Conservation (phyloP, 2,329 filamentous ascomycete species). For the Neocatenulostroma microsporum region DNA sequence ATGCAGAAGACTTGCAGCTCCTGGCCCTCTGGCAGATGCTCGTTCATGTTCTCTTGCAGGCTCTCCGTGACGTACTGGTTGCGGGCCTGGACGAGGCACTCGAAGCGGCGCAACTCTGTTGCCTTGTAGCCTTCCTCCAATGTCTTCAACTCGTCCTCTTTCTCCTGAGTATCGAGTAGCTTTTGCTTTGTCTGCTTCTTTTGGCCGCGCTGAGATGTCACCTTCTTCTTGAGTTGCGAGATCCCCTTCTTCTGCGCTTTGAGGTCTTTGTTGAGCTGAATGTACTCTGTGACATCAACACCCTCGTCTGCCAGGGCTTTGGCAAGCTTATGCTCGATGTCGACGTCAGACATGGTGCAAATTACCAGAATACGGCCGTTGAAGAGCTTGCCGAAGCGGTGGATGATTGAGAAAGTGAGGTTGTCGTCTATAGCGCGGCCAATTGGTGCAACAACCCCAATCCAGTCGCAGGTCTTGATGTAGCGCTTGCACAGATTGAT, state of each 20-base stretch:
- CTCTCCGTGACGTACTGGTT: slow-evolving; percentile 8
- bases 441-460: slow-evolving; percentile 18
- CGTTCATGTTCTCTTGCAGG: slow-evolving; percentile 6
- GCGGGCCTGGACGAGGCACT: slow-evolving; percentile 13
- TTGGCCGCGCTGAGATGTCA: neutral
- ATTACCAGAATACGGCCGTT: slow-evolving; percentile 16
- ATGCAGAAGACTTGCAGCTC: slow-evolving; percentile 15
- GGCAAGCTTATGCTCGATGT: slow-evolving; percentile 11
- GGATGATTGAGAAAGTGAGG: slow-evolving; percentile 8
- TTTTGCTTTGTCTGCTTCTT: slow-evolving; percentile 9
- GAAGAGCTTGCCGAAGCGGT: slow-evolving; percentile 16
- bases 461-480: slow-evolving; percentile 15
- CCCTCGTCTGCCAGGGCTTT: slow-evolving; percentile 8
- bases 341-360: slow-evolving; percentile 16
- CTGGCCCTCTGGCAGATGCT: slow-evolving; percentile 9
- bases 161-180: slow-evolving; percentile 3
- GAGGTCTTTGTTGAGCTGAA: slow-evolving; percentile 5
- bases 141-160: slow-evolving; percentile 5
- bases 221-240: neutral
- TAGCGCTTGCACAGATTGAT: slow-evolving; percentile 13
- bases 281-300: slow-evolving; percentile 6
- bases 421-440: slow-evolving; percentile 15
- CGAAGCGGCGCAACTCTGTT: slow-evolving; percentile 7
- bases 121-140: neutral
- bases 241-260: slow-evolving; percentile 5